Conservation (phyloP, 495 filamentous ascomycete species). For the Acidiella bohemica region DNA sequence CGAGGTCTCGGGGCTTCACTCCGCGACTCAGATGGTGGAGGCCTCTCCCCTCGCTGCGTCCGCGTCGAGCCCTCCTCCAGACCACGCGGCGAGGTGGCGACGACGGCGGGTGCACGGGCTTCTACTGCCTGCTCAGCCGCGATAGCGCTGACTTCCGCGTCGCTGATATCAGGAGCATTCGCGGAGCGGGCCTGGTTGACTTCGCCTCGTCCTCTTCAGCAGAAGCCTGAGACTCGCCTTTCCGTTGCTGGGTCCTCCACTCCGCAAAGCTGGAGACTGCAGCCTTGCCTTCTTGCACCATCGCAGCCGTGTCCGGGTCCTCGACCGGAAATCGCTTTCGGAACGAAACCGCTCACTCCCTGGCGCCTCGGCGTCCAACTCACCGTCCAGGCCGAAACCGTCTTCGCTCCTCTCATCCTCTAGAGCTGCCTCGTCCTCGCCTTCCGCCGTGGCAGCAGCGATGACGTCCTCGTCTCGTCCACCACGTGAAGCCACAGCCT, state of each 20-base stretch:
- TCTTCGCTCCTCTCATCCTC: neutral
- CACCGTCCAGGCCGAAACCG: neutral
- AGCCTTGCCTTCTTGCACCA: conserved; percentile 1
- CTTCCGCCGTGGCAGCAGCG: neutral
- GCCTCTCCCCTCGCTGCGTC: too few relatives aligned
- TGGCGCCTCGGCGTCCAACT: neutral
- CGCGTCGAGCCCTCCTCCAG: too few relatives aligned
- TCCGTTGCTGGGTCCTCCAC: conserved; percentile 10
- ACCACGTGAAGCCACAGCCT: neutral
- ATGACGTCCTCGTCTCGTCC: neutral
- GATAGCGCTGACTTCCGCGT: too few relatives aligned
- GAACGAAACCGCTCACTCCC: conserved; percentile 14
- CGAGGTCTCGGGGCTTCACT: too few relatives aligned
- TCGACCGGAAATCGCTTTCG: conserved; percentile 2
- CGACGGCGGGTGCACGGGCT: too few relatives aligned
- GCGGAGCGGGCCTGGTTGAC: too few relatives aligned
- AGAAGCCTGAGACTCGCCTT: conserved; percentile 6
- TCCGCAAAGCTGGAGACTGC: conserved; percentile 4
- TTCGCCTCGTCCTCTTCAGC: neutral
- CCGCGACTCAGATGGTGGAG: too few relatives aligned
- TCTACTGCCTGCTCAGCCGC: too few relatives aligned
- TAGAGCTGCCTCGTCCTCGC: neutral
- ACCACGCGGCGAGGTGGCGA: too few relatives aligned
- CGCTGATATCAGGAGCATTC: too few relatives aligned
- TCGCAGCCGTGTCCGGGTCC: neutral